Percentiles rank a stretch among this genome's conserved stretches.
phyloP scores from a whole-genome alignment of 805 yeast genomes.

The Metschnikowia borealis region DNA sequence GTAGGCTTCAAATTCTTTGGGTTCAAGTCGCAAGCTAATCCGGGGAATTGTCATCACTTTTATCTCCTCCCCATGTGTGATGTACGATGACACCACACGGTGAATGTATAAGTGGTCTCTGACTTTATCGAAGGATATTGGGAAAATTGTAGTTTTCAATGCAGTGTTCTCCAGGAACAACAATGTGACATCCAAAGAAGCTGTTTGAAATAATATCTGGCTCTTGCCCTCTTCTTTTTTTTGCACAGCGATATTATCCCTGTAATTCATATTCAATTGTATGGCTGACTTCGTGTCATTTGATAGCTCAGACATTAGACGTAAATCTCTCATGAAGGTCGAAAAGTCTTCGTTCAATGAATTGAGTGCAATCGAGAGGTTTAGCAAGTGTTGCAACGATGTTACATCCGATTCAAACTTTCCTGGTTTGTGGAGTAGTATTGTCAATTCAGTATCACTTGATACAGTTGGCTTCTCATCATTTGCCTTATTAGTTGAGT shows the following conservation, averaged over 20 bases:
- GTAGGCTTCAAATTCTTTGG: constrained; percentile 20
- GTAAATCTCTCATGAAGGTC: constrained; percentile 1
- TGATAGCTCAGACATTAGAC: constrained; percentile 4
- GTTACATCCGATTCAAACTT: constrained; percentile 18
- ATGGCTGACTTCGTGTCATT: background rate
- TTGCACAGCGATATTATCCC: background rate
- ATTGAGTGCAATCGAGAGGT: constrained; percentile 23
- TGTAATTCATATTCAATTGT: background rate
- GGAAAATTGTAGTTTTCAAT: constrained; percentile 33
- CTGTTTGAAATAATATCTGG: constrained; percentile 38
- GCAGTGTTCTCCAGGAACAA: constrained; percentile 15
- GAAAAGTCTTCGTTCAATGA: constrained; percentile 18
- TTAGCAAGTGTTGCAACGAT: constrained; percentile 23
- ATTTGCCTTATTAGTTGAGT: constrained; percentile 18
- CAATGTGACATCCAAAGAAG: constrained; percentile 29
- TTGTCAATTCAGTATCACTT: background rate
- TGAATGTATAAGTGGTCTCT: constrained; percentile 31
- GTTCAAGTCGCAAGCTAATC: background rate
- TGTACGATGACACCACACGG: constrained; percentile 19
- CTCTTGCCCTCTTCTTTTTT: background rate
- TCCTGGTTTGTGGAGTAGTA: constrained; percentile 25
- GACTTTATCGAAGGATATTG: constrained; percentile 41
- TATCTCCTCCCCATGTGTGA: constrained; percentile 5
- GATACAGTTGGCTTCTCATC: background rate
- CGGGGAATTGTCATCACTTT: constrained; percentile 20